A percentile compares a stretch with the other conserved stretches of the same genome.
Evolutionary conservation across 148 eudicot genomes (phyloP).

Genomic region (Vaccinium macrocarpon): DNA sequence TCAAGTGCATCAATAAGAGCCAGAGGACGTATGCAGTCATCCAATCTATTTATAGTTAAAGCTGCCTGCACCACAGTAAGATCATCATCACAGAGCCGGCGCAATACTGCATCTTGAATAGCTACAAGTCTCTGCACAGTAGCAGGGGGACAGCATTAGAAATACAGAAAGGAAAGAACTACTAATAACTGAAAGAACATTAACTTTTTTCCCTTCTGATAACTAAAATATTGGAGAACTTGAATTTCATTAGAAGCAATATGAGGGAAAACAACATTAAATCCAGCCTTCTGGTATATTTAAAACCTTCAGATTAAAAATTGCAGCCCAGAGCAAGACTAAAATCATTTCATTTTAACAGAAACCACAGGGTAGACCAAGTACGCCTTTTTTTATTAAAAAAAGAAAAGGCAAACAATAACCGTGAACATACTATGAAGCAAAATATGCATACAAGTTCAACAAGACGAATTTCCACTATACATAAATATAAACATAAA

Average conservation of each 20-base stretch:
- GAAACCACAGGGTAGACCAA: background rate
- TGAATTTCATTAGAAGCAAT: background rate
- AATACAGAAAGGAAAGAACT: background rate
- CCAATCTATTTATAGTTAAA: constrained; percentile 51
- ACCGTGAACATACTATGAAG: background rate
- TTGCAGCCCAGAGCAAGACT: background rate
- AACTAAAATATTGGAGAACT: background rate
- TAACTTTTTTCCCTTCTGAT: background rate
- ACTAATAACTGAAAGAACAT: background rate
- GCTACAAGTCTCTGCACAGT: constrained; percentile 52
- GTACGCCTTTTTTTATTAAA: background rate
- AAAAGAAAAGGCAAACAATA: background rate
- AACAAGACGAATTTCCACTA: background rate
- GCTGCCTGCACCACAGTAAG: constrained; percentile 71
- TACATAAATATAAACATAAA: background rate
- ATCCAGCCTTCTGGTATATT: background rate
- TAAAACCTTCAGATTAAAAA: background rate
- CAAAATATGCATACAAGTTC: background rate
- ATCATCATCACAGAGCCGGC: constrained; percentile 71
- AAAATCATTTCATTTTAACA: background rate
- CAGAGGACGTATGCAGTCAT: constrained; percentile 39
- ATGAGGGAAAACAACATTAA: background rate
- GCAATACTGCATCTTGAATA: constrained; percentile 63
- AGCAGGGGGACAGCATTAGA: background rate
- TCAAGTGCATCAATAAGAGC: constrained; percentile 49